These are phyloP conservation scores for Saksenaea oblongispora DNA, from an alignment of 371 early-diverging fungal species.

Conservation along the genomic window DNA sequence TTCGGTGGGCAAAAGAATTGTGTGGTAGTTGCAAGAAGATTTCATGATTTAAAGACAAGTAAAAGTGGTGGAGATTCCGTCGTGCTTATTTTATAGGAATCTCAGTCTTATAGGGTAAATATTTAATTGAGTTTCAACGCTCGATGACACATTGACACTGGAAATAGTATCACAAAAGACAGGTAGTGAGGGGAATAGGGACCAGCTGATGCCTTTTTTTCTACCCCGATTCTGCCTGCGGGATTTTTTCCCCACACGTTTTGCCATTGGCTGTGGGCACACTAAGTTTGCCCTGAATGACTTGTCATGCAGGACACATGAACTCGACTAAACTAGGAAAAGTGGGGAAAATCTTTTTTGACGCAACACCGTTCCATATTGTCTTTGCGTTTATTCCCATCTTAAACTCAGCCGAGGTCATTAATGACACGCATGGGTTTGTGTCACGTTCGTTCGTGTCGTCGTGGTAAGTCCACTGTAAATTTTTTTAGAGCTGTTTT, in stretches of 20 bases:
- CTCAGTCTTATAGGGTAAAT: not conserved
- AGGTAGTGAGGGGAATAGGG: not conserved
- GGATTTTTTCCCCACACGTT: not conserved
- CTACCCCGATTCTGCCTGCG: conserved; percentile 1
- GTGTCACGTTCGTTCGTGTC: not conserved
- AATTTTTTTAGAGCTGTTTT: not conserved
- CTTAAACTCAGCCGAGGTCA: not conserved
- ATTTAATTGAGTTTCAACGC: not conserved
- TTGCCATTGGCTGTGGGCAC: not conserved
- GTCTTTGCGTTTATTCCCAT: not conserved
- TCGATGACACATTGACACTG: not conserved
- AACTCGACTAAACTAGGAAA: not conserved
- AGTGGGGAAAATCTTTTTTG: not conserved
- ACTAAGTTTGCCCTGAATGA: conserved; percentile 1
- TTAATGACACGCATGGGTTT: not conserved
- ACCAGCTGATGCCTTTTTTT: not conserved
- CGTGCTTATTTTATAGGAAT: not conserved
- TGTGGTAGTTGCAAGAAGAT: not conserved
- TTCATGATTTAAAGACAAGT: not conserved
- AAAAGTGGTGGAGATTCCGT: not conserved
- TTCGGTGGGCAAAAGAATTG: not conserved
- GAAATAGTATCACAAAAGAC: not conserved
- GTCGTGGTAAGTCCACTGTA: not conserved
- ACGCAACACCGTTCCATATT: not conserved
- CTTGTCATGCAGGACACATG: conserved; percentile 5